A percentile compares a stretch with the other conserved stretches of the same genome.
These are phyloP conservation scores for Oryza officinalis DNA, from an alignment of 176 grass and related monocot species.

Conservation along the genomic window DNA sequence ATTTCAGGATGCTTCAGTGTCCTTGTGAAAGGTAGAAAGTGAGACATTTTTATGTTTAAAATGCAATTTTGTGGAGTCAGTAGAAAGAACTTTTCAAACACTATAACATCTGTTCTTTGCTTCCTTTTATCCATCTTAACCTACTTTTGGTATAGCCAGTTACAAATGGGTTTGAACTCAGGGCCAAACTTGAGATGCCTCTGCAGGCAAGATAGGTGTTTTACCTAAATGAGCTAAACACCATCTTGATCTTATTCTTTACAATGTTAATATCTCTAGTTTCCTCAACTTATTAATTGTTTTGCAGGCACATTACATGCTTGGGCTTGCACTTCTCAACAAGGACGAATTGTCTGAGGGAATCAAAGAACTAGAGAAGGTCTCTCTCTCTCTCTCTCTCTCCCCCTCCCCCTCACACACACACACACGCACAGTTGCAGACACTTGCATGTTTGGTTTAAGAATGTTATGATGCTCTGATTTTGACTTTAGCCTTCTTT, in stretches of 20 bases:
- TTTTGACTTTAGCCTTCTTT: neutral
- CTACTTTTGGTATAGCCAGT: neutral
- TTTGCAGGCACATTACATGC: slow-evolving; percentile 85
- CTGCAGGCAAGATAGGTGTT: neutral
- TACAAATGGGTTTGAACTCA: slow-evolving; percentile 21
- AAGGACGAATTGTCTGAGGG: slow-evolving; percentile 64
- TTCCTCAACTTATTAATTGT: slow-evolving; percentile 8
- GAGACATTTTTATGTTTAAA: neutral
- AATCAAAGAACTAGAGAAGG: slow-evolving; percentile 94
- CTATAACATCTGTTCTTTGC: neutral
- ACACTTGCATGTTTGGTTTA: neutral
- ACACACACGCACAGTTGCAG: neutral
- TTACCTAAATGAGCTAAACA: neutral
- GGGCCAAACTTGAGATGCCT: slow-evolving; percentile 1
- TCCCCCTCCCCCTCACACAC: too few relatives aligned
- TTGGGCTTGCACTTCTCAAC: slow-evolving; percentile 74
- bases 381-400: neutral
- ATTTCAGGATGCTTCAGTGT: neutral
- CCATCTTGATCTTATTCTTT: slow-evolving; percentile 7
- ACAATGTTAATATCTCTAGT: slow-evolving; percentile 1
- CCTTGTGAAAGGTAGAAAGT: neutral
- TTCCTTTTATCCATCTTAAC: neutral
- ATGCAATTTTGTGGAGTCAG: neutral
- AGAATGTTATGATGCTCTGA: slow-evolving; percentile 10
- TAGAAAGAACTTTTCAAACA: neutral